phyloP scores from a whole-genome alignment of 2,329 filamentous ascomycete species.

The Stenocarpella maydis region DNA sequence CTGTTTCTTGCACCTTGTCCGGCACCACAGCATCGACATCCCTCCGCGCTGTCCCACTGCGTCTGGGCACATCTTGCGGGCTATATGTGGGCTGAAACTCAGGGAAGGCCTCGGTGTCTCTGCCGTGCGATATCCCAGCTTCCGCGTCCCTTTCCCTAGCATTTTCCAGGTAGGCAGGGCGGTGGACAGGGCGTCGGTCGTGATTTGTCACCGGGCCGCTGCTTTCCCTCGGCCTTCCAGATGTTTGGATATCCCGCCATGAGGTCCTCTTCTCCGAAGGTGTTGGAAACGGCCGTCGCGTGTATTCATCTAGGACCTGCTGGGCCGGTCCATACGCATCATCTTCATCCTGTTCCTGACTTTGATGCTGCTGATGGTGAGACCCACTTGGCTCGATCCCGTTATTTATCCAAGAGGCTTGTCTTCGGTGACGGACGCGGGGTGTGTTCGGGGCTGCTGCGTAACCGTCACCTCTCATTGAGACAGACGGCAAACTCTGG shows the following conservation, averaged over 20 bases:
- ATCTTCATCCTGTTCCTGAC: not conserved
- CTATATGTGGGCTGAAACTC: not conserved
- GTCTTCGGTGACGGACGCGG: conserved; percentile 19
- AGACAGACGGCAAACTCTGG: conserved; percentile 21
- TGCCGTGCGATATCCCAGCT: not conserved
- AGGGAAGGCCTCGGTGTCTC: not conserved
- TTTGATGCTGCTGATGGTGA: conserved; percentile 1
- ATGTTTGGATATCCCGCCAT: conserved; percentile 4
- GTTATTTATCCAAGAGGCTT: conserved; percentile 3
- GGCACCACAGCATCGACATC: conserved; percentile 29
- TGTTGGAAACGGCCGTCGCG: conserved; percentile 9
- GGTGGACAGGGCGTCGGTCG: conserved; percentile 7
- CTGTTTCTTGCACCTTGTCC: conserved; percentile 24
- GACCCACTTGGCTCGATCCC: conserved; percentile 16
- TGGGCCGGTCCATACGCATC: conserved; percentile 1
- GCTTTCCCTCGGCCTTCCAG: not conserved
- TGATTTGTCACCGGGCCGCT: conserved; percentile 11
- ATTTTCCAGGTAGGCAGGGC: not conserved
- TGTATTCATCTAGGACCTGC: conserved; percentile 18
- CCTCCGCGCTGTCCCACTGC: conserved; percentile 16
- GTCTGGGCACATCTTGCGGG: conserved; percentile 9
- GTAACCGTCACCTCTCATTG: conserved; percentile 11
- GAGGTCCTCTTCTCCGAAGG: conserved; percentile 3
- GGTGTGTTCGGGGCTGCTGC: conserved; percentile 4
- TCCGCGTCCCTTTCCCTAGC: not conserved